These are phyloP conservation scores for Phragmites australis DNA, from an alignment of 176 grass and related monocot genomes.

Conservation along the genomic window DNA sequence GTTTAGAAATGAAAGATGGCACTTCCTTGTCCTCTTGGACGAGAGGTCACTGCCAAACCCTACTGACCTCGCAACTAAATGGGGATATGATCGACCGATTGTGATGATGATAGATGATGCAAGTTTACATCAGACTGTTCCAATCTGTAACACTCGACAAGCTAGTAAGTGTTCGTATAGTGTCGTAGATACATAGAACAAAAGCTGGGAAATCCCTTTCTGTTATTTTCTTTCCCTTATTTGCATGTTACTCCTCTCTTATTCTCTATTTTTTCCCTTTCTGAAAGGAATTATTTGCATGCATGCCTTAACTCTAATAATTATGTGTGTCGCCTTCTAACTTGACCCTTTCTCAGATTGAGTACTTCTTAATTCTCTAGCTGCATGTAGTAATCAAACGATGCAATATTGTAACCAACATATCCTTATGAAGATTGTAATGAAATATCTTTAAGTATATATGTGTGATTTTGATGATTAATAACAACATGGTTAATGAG, in stretches of 20 bases:
- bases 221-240: background rate
- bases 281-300: background rate
- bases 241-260: background rate
- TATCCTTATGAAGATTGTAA: too few species aligned
- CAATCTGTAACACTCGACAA: too few species aligned
- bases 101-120: conserved; percentile 20
- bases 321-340: conserved; percentile 1
- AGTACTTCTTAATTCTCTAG: conserved; percentile 1
- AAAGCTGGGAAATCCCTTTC: background rate
- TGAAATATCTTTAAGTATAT: too few species aligned
- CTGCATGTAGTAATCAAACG: background rate
- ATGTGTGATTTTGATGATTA: too few species aligned
- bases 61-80: conserved; percentile 39
- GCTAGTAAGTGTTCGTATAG: too few species aligned
- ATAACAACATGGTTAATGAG: too few species aligned
- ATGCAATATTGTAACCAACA: too few species aligned
- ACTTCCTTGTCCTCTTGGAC: conserved; percentile 49
- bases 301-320: background rate
- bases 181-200: too few species aligned
- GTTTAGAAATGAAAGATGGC: conserved; percentile 41
- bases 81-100: background rate
- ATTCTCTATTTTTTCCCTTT: background rate
- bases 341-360: background rate
- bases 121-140: too few species aligned
- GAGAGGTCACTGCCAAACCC: conserved; percentile 30